phyloP scores from a whole-genome alignment of 371 early-diverging fungal species.

The Mortierella sp. region DNA sequence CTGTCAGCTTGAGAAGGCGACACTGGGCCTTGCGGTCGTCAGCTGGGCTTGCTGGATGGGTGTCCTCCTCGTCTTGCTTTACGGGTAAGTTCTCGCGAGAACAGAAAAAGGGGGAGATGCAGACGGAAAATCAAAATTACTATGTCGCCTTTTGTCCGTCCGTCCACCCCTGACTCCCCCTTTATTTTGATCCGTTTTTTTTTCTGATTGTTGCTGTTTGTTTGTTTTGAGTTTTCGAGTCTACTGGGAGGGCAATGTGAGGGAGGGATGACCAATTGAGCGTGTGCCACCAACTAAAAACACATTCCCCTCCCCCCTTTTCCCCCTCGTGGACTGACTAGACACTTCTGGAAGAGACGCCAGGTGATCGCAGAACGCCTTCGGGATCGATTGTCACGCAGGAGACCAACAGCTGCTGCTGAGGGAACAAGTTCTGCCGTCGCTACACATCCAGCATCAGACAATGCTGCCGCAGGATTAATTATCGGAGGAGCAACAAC shows the following conservation, averaged over 20 bases:
- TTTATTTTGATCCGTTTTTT: conserved; percentile 8
- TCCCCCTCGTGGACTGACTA: conserved; percentile 9
- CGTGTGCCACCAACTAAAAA: conserved; percentile 12
- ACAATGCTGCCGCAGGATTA: conserved; percentile 14
- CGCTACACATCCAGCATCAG: conserved; percentile 6
- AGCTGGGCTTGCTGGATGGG: conserved; percentile 58
- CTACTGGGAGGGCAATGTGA: too few relatives aligned
- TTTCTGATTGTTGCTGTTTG: neutral
- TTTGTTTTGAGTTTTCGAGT: neutral
- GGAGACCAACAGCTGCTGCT: conserved; percentile 4
- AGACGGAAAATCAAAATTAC: neutral
- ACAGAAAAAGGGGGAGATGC: neutral
- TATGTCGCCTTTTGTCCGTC: neutral
- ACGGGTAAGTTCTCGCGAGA: conserved; percentile 32
- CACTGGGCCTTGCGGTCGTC: conserved; percentile 38
- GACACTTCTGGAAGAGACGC: conserved; percentile 58
- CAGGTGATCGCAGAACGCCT: conserved; percentile 46
- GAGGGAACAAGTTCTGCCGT: conserved; percentile 44
- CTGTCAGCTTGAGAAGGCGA: conserved; percentile 50
- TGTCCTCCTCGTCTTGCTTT: conserved; percentile 48
- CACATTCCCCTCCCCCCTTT: too few relatives aligned
- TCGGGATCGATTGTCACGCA: conserved; percentile 31
- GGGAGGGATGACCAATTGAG: neutral
- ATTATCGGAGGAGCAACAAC: conserved; percentile 5
- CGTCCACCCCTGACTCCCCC: neutral